Conservation (phyloP, 805 yeast species). For the Kluyveromyces nonfermentans region DNA sequence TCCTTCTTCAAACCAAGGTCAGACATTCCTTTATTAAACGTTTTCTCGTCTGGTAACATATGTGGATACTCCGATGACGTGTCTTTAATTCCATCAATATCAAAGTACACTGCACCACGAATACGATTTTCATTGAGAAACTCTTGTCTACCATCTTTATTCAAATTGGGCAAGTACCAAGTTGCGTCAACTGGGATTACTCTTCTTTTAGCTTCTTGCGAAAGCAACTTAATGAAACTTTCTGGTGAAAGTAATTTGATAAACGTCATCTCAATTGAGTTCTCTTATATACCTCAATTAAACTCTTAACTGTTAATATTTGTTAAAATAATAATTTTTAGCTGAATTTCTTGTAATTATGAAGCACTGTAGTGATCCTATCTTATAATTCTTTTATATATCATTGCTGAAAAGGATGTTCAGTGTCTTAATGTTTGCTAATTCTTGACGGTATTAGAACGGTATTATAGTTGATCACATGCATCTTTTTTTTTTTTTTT, state of each 20-base stretch:
- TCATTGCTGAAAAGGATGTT: no score
- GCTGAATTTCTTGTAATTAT: background rate
- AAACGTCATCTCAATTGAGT: constrained; percentile 12
- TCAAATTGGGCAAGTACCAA: constrained; percentile 82
- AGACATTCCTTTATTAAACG: constrained; percentile 45
- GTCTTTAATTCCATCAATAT: constrained; percentile 63
- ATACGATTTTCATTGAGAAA: constrained; percentile 46
- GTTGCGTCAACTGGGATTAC: constrained; percentile 72
- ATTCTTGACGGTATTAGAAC: background rate
- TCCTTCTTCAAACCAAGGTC: constrained; percentile 45
- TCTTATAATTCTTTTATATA: background rate
- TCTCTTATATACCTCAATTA: background rate
- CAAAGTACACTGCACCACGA: constrained; percentile 63
- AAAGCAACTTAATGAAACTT: constrained; percentile 15
- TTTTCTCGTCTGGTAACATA: constrained; percentile 64
- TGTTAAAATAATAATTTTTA: no score
- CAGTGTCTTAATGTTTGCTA: background rate
- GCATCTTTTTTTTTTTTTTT: background rate
- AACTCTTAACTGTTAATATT: no score
- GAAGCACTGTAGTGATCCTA: background rate
- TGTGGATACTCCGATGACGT: constrained; percentile 65
- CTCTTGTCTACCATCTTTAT: constrained; percentile 51
- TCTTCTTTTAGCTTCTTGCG: constrained; percentile 19
- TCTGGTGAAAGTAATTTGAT: constrained; percentile 25
- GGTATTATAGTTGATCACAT: background rate